phyloP scores from a whole-genome alignment of 2,329 filamentous ascomycete genomes.

The Lizonia empirigonia region DNA sequence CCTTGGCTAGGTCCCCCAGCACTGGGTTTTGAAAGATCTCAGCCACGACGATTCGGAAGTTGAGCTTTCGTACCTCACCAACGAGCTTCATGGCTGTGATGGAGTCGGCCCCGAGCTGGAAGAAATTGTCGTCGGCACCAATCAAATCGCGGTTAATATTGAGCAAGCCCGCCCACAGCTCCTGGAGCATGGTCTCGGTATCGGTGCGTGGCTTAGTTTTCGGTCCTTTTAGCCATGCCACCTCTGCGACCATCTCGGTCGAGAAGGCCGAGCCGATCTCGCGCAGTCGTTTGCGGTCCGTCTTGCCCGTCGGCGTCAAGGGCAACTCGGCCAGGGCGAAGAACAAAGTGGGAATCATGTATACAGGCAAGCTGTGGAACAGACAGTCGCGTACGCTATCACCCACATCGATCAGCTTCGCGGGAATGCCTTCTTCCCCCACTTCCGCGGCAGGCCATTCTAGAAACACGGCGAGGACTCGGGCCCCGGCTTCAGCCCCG shows the following conservation, averaged over 20 bases:
- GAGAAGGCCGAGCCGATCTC: not conserved
- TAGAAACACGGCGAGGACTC: not conserved
- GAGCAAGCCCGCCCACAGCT: not conserved
- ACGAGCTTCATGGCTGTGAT: not conserved
- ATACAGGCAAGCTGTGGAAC: not conserved
- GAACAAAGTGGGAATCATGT: slow-evolving; percentile 18
- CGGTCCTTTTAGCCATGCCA: too few relatives aligned
- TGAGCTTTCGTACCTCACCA: too few relatives aligned
- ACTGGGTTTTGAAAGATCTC: not conserved
- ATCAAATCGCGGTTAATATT: not conserved
- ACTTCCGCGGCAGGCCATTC: not conserved
- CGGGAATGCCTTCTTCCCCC: not conserved
- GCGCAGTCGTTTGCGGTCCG: slow-evolving; percentile 12
- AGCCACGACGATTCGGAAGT: not conserved
- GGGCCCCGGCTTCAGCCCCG: not conserved
- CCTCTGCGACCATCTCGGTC: not conserved
- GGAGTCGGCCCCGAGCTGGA: not conserved
- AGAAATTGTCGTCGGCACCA: not conserved
- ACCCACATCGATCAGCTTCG: too few relatives aligned
- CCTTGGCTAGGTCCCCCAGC: not conserved
- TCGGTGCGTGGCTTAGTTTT: too few relatives aligned
- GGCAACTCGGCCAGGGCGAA: slow-evolving; percentile 27
- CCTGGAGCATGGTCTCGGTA: not conserved
- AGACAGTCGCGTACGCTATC: not conserved
- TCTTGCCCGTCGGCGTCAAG: slow-evolving; percentile 24